Base-by-base conservation (phyloP, 177 flowering plant genomes). In the Tripterygium wilfordii region DNA sequence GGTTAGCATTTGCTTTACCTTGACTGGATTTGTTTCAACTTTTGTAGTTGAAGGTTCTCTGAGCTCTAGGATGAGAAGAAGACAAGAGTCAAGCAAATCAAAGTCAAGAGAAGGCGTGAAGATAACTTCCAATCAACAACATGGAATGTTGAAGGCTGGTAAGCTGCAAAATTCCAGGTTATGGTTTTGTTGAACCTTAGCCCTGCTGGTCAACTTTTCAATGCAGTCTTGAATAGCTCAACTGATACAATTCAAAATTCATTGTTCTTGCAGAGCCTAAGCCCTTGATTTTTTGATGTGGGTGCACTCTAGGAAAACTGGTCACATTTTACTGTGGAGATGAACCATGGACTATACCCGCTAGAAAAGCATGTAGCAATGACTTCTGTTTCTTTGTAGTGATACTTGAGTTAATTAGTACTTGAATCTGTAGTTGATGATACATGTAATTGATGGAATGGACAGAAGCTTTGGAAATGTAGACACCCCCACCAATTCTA, bases 11-110 rank as follows among this genome's bases (percentile, higher is more conserved):
- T 13, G 15, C 37, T 17, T 13, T 54, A 25, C 23, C 42, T 7
- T 14, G 2, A 36, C 1, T 18, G 8, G 7, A 6, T 30, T 7
- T 6, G 7, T 7, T 30, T 30, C 33, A 7, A 4, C 28, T 54
- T 52, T 18, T 61, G 45, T 27, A 84, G 96, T 77, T 53, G 85
- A 82, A 69, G 94, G 94, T 39, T 77, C 79, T 36, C 39, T 84
- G 53, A 79, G 94, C 63, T 88, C 81, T 16, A 75, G 55, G 54
- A 63, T 45, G 63, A 68, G 58, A 53, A 67, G 29, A 44, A 69
- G 52, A 42, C 44, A 18, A 6, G 52, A 49, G 18, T 41, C 33
- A n/a, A 53, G 62, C 66, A 69, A 58, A 57, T 24, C 52, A 29
- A 65, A 57, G 40, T 51, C 66, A 30, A 31, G 18, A 43, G 65